phyloP scores from a whole-genome alignment of 1,284 basidiomycete genomes.

The Fomitopsis schrenkii region DNA sequence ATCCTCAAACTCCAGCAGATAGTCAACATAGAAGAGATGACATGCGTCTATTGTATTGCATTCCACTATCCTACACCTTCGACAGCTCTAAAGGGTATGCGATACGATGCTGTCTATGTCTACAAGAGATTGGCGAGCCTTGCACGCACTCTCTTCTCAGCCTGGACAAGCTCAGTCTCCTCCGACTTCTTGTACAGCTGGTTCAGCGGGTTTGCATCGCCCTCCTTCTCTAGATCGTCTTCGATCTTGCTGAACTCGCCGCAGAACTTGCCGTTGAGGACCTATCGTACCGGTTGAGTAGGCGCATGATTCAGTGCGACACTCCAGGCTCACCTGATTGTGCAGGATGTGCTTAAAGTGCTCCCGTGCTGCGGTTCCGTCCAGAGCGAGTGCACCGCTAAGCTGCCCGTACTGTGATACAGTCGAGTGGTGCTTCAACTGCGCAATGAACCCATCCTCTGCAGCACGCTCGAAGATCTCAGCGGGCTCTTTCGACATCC shows the following conservation, averaged over 20 bases:
- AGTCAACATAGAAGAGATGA: too few relatives aligned
- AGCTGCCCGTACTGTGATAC: slow-evolving; percentile 64
- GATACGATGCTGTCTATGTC: neutral
- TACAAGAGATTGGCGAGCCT: slow-evolving; percentile 42
- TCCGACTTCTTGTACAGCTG: slow-evolving; percentile 48
- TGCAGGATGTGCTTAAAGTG: slow-evolving; percentile 59
- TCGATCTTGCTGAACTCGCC: slow-evolving; percentile 53
- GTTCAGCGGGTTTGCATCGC: slow-evolving; percentile 51
- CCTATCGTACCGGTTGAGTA: slow-evolving; percentile 25
- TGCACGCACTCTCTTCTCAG: slow-evolving; percentile 54
- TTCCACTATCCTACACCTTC: neutral
- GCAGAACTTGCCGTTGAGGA: slow-evolving; percentile 59
- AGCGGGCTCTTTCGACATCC: slow-evolving; percentile 73
- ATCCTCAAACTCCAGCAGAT: too few relatives aligned
- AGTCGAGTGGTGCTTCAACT: slow-evolving; percentile 59
- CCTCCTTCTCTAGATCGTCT: slow-evolving; percentile 55
- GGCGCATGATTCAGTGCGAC: neutral
- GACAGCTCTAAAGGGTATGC: neutral
- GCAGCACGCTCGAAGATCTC: slow-evolving; percentile 67
- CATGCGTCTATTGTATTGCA: neutral
- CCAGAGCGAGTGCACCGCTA: slow-evolving; percentile 51
- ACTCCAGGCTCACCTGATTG: slow-evolving; percentile 38
- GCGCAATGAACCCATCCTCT: slow-evolving; percentile 56
- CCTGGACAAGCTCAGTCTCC: slow-evolving; percentile 50
- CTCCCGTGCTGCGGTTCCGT: slow-evolving; percentile 41